Evolutionary conservation across 148 eudicot genomes (phyloP), one percentile per base, ranked within the genome.

Genomic region (Nyssa sinensis): DNA sequence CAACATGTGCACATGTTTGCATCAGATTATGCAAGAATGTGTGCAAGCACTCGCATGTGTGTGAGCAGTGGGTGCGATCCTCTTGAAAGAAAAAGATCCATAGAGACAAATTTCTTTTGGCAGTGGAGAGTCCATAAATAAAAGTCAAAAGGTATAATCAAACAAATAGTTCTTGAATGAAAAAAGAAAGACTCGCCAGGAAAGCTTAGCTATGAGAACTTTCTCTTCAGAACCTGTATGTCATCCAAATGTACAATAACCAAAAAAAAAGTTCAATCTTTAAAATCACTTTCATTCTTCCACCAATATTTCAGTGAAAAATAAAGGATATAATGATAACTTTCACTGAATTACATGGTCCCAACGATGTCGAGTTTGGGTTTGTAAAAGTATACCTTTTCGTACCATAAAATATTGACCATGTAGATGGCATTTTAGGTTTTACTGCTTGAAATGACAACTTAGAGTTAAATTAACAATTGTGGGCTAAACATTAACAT

Each of bases 121-220:
- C 67, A 71, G 80, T 76, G 83, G 80, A 76, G 67, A 80, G 60
- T 62, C 76, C 79, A 80, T 65, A 57, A 63, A 29, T 29, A 65
- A 76, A 79, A 76, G 25, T 28, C 7, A 59, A 30, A 44, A 67
- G 31, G 49, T 68, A 70, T 71, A 51, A 31, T 25, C 28, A 66
- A 70, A 30, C 32, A 35, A 67, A 62, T 68, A 53, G 64, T 79
- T 73, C 76, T 60, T 66, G 57, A 71, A 71, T 41, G 64, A 59
- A 73, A 66, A 62, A 65, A 62, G 51, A 47, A 64, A 64, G 29
- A 44, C 65, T 23, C 65, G 55, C 39, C 29, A 14, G 44, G 51
- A 60, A 66, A 37, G 58, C 66, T 24, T 71, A 71, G 80, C 70
- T 71, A 64, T 44, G n/a, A 23, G 51, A 61, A 33, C 53, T 55